These are phyloP conservation scores for Zalaria obscura DNA, from an alignment of 2,329 filamentous ascomycete species.

Conservation along the genomic window DNA sequence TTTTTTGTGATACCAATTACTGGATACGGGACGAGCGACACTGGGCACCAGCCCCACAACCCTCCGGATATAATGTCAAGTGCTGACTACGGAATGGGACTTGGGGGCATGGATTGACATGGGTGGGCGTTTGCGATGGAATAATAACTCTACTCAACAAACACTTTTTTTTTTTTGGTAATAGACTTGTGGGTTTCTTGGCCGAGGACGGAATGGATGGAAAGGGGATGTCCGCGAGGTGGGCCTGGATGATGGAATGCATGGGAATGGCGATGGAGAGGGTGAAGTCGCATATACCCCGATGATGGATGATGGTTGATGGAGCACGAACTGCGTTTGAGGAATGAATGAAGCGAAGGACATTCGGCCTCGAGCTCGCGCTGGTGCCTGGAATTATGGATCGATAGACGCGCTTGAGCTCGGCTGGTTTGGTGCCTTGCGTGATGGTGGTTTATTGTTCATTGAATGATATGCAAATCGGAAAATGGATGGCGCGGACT, in stretches of 20 bases:
- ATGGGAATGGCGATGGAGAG: not conserved
- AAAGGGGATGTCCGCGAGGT: no score
- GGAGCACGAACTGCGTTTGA: not conserved
- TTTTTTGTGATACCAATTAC: not conserved
- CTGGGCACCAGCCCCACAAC: conserved; percentile 18
- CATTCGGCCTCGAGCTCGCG: not conserved
- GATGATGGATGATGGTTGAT: no score
- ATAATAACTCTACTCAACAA: not conserved
- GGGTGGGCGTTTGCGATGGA: conserved; percentile 12
- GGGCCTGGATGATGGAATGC: no score
- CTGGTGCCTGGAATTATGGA: not conserved
- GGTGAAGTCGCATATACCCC: not conserved
- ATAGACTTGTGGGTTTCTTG: no score
- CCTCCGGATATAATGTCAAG: conserved; percentile 13
- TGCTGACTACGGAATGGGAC: conserved; percentile 15
- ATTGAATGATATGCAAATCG: no score
- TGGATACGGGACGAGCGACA: conserved; percentile 8
- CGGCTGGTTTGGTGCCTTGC: not conserved
- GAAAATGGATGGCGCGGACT: no score
- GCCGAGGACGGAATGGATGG: no score
- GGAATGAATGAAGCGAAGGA: not conserved
- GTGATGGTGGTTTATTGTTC: no score
- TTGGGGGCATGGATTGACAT: conserved; percentile 21
- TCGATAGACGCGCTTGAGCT: not conserved
- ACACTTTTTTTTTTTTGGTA: no score